Conservation (phyloP, 2,329 filamentous ascomycete genomes). For the Juglanconis sp. region DNA sequence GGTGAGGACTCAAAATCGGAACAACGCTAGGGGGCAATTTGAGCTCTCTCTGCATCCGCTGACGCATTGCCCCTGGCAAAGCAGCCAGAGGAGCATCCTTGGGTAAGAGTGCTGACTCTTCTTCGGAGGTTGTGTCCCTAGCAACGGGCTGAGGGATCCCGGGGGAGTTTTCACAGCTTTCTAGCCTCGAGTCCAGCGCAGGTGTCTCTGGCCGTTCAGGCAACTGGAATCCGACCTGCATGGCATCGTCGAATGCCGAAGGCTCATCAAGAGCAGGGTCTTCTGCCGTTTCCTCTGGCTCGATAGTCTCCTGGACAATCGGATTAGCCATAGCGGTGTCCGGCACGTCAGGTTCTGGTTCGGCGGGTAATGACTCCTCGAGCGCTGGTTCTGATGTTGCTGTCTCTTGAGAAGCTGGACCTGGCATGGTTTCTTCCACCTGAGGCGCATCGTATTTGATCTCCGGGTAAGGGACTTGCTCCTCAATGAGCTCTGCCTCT, state of each 20-base stretch:
- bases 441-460: background rate
- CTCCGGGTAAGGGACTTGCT: background rate
- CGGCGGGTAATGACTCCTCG: background rate
- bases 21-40: background rate
- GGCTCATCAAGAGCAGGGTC: background rate
- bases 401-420: background rate
- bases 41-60: background rate
- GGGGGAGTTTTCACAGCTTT: background rate
- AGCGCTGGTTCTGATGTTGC: background rate
- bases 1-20: background rate
- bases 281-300: background rate
- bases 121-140: background rate
- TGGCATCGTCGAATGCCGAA: background rate
- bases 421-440: background rate
- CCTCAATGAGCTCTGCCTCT: background rate
- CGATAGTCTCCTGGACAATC: background rate
- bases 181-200: background rate
- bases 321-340: background rate
- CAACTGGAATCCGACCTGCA: background rate
- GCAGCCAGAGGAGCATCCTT: background rate
- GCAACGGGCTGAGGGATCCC: background rate
- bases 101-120: background rate
- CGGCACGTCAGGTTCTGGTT: background rate
- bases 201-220: background rate
- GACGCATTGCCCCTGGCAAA: background rate